Evolutionary conservation across 1,139 yeast genomes (phyloP), one percentile per base, ranked within the genome.

Genomic region (Hyphopichia wangnamkhiaoensis): DNA sequence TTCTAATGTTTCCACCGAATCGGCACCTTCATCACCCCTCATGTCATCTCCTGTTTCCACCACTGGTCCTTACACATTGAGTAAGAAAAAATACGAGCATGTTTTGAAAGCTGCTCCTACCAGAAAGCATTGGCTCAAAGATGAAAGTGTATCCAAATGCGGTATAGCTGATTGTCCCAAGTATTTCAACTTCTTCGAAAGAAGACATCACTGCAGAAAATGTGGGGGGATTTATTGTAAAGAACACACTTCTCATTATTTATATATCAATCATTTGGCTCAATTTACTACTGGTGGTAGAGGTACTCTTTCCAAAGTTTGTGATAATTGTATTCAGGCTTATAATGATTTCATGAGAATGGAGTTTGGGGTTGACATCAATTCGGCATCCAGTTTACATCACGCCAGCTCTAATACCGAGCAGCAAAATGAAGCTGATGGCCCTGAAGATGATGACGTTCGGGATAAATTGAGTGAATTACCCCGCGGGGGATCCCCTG

Each of bases 201-300:
- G 98, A 46, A 80, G 94, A 43, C 98, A 91, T 58, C 98, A 91
- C 63, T 91, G 98, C 58, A 77, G 98, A 37, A 84, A 87, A 55
- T 91, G 98, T 66, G 98, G 98, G 15, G 95, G 89, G 23, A 78
- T 91, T 12, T 91, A 84, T 56, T 91, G 98, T 63, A 82, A 83
- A 37, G 84, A 81, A 42, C 82, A 80, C 48, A 68, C 82, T 7
- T 66, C 71, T 23, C 82, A 79, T 52, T 76, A 59, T 46, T 59
- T 78, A 27, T 78, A 78, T 53, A 74, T 91, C 45, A 91, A 89
- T 54, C 72, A 74, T 37, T 65, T 79, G 50, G 93, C 95, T 20
- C 77, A 82, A 55, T 80, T 86, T 64, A 78, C 88, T 40, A 78
- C 89, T 44, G 93, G 90, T 35, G 83, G 88, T 10, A 68, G 83